These are phyloP conservation scores for Bremia lactucae DNA, from an alignment of 352 stramenopile genomes.

Conservation along the genomic window DNA sequence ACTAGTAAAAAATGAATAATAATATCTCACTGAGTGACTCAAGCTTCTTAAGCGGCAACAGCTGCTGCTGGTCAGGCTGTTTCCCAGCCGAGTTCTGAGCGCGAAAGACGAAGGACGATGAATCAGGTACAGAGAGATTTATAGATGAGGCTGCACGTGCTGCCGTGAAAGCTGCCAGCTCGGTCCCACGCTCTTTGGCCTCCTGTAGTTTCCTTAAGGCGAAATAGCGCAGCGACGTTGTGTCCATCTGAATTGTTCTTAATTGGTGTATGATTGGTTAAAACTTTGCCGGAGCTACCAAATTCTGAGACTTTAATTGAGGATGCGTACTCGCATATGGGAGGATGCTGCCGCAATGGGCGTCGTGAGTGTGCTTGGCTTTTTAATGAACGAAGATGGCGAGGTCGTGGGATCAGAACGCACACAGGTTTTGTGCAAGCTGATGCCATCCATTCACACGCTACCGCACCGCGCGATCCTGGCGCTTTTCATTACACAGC, in stretches of 20 bases:
- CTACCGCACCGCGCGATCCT: constrained; percentile 65
- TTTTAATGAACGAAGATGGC: constrained; percentile 74
- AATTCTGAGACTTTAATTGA: constrained; percentile 1
- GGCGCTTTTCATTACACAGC: constrained; percentile 54
- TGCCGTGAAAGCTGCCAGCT: constrained; percentile 39
- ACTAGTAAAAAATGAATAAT: neutral
- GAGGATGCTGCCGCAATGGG: constrained; percentile 68
- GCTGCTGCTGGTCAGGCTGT: constrained; percentile 6
- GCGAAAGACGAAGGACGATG: constrained; percentile 30
- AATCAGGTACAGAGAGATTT: constrained; percentile 31
- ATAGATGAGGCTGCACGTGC: constrained; percentile 42
- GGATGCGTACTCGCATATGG: constrained; percentile 67
- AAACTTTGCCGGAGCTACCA: constrained; percentile 3
- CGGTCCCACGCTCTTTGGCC: constrained; percentile 48
- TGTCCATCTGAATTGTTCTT: constrained; percentile 30
- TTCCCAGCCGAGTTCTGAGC: constrained; percentile 18
- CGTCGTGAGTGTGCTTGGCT: constrained; percentile 71
- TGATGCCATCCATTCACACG: constrained; percentile 80
- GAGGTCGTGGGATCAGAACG: constrained; percentile 60
- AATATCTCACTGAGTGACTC: constrained; percentile 13
- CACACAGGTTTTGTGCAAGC: constrained; percentile 70
- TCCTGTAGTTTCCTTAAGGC: constrained; percentile 69
- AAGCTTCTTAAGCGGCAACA: constrained; percentile 14
- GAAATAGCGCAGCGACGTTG: constrained; percentile 54
- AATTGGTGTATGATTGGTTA: constrained; percentile 7